Percentiles rank a stretch among this genome's conserved stretches.
Conservation (phyloP, 768 basidiomycete genomes). For the Kwoniella pini region DNA sequence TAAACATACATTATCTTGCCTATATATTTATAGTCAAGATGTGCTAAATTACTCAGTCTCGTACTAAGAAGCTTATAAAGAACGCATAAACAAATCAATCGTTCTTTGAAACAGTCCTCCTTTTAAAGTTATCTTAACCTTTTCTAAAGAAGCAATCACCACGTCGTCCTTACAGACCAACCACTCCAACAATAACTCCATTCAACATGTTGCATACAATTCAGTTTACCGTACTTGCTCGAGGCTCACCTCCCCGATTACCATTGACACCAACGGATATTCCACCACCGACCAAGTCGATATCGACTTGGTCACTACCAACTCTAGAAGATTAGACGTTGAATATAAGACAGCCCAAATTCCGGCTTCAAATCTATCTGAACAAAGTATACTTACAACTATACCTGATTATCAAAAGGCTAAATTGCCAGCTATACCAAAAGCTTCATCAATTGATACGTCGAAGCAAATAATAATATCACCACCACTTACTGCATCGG, state of each 20-base stretch:
- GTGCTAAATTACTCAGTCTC: slow-evolving; percentile 11
- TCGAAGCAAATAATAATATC: not conserved
- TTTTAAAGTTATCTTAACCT: not conserved
- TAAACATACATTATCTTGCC: not conserved
- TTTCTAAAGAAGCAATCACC: slow-evolving; percentile 1
- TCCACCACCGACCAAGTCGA: slow-evolving; percentile 4
- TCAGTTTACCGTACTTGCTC: slow-evolving; percentile 4
- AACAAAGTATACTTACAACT: not conserved
- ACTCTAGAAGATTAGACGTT: slow-evolving; percentile 5
- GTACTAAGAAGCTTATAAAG: not conserved
- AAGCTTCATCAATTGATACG: not conserved
- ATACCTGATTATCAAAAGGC: not conserved
- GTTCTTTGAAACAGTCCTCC: slow-evolving; percentile 2
- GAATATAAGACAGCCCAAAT: not conserved
- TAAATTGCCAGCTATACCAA: slow-evolving; percentile 6
- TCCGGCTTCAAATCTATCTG: not conserved
- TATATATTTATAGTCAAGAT: slow-evolving; percentile 9
- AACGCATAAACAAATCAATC: slow-evolving; percentile 2
- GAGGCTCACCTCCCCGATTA: slow-evolving; percentile 9
- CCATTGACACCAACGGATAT: not conserved
- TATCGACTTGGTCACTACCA: not conserved
- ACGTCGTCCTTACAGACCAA: slow-evolving; percentile 17
- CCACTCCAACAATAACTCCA: not conserved
- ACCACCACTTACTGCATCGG: slow-evolving; percentile 3
- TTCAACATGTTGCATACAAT: slow-evolving; percentile 14